These are phyloP conservation scores for Suillus hirtellus DNA, from an alignment of 768 basidiomycete genomes.

Conservation along the genomic window DNA sequence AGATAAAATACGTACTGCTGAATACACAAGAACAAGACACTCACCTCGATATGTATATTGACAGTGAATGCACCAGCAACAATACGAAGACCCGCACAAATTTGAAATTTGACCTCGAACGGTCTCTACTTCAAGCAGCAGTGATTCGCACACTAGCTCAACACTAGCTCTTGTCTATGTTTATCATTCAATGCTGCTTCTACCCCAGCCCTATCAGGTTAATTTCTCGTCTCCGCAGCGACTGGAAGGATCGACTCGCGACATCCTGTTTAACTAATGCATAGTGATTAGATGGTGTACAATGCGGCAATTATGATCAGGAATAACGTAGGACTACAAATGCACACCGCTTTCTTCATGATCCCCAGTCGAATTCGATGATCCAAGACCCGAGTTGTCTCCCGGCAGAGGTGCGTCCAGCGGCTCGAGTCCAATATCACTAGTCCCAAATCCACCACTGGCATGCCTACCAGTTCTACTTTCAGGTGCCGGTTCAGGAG, in stretches of 20 bases:
- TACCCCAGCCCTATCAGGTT: too few species aligned
- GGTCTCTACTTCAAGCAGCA: too few species aligned
- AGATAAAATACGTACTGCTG: conserved; percentile 2
- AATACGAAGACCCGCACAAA: conserved; percentile 20
- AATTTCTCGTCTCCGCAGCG: too few species aligned
- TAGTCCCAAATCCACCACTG: neutral
- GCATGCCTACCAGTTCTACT: conserved; percentile 1
- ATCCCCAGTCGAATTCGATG: neutral
- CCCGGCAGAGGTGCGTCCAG: neutral
- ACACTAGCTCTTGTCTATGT: too few species aligned
- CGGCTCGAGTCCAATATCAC: conserved; percentile 4
- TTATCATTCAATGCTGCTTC: too few species aligned
- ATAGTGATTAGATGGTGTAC: neutral
- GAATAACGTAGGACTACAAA: neutral
- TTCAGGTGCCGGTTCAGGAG: neutral
- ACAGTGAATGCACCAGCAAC: conserved; percentile 27
- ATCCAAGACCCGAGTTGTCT: neutral
- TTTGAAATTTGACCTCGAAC: too few species aligned
- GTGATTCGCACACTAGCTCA: too few species aligned
- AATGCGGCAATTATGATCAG: neutral
- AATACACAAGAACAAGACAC: neutral
- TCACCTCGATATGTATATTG: conserved; percentile 38
- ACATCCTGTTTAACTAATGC: neutral
- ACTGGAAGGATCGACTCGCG: neutral
- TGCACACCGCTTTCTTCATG: neutral